These are phyloP conservation scores for Gossypium gossypioides DNA, from an alignment of 441 rosid species.

Conservation along the genomic window DNA sequence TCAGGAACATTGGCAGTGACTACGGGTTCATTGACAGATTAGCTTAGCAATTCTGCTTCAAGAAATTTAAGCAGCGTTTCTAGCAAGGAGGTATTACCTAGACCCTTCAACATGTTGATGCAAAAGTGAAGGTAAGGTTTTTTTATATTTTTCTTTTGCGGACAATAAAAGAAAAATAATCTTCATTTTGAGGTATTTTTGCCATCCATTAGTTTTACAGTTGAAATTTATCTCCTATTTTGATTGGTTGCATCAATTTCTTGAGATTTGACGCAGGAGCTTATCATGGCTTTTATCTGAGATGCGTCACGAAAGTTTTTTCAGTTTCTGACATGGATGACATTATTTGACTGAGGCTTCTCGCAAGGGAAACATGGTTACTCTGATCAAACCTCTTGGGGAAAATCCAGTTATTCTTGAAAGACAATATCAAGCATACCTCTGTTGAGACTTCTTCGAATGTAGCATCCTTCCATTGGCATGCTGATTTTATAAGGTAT, in stretches of 20 bases:
- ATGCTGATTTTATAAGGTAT: neutral
- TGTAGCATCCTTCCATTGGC: neutral
- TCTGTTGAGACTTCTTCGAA: neutral
- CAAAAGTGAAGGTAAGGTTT: neutral
- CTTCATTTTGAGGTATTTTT: neutral
- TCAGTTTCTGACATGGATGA: neutral
- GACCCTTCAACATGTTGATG: neutral
- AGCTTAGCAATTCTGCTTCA: neutral
- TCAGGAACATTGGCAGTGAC: neutral
- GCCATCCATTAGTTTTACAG: neutral
- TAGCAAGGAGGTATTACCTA: neutral
- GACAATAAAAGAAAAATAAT: neutral
- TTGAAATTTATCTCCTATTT: neutral
- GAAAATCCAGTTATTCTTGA: slow-evolving; percentile 3
- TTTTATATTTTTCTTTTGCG: neutral
- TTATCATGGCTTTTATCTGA: neutral
- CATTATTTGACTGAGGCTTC: slow-evolving; percentile 5
- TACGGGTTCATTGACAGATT: neutral
- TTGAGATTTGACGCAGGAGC: neutral
- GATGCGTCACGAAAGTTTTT: neutral
- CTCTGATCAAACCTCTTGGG: neutral
- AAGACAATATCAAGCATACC: neutral
- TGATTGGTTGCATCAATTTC: neutral
- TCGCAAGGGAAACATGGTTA: neutral
- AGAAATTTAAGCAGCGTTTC: neutral